These are phyloP conservation scores for Coemansia sp. DNA, from an alignment of 192 early-diverging fungal genomes.

Conservation along the genomic window DNA sequence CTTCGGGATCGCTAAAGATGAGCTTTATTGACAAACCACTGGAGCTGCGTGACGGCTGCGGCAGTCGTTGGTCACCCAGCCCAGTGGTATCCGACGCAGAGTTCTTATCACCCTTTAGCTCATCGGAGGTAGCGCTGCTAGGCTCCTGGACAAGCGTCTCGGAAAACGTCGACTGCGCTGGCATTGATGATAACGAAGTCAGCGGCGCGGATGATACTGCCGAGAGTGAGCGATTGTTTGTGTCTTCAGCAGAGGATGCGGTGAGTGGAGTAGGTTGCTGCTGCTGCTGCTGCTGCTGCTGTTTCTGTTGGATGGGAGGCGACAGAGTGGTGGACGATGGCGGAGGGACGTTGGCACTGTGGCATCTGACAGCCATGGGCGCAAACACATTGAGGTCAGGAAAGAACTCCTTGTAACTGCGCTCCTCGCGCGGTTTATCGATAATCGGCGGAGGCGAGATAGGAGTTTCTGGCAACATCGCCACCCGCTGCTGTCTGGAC, in stretches of 20 bases:
- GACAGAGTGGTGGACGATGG: not conserved
- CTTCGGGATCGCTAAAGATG: conserved; percentile 34
- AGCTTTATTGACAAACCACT: conserved; percentile 41
- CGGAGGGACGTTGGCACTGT: not conserved
- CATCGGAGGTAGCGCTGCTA: not conserved
- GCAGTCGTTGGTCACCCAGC: not conserved
- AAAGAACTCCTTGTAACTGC: conserved; percentile 76
- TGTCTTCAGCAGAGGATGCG: not conserved
- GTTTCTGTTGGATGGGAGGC: not conserved
- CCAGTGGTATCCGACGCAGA: not conserved
- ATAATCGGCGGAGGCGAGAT: conserved; percentile 25
- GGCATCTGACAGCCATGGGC: conserved; percentile 18
- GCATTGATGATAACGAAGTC: conserved; percentile 4
- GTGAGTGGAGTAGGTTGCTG: not conserved
- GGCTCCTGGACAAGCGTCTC: not conserved
- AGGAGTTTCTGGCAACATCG: not conserved
- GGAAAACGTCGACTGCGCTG: conserved; percentile 1
- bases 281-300: too few relatives aligned
- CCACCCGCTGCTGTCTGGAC: not conserved
- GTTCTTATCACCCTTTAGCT: not conserved
- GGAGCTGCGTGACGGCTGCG: conserved; percentile 21
- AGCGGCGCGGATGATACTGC: conserved; percentile 1
- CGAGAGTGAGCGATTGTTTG: not conserved
- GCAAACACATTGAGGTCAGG: conserved; percentile 68
- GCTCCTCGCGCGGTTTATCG: conserved; percentile 82